Evolutionary conservation across 768 basidiomycete species (phyloP).

Genomic region (Russula sp.): DNA sequence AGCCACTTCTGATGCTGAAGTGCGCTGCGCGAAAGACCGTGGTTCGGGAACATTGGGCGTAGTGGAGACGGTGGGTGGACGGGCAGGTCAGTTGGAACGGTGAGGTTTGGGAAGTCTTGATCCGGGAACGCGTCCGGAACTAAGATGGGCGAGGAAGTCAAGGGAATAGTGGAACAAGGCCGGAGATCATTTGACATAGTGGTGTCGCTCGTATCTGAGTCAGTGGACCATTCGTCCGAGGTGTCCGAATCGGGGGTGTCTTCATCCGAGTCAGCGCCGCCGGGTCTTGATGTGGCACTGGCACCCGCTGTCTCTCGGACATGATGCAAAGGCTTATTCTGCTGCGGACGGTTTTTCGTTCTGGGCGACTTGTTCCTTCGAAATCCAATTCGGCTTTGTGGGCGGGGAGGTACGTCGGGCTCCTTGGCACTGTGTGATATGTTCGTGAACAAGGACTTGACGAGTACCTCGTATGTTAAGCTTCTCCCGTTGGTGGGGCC

Average conservation of each 20-base stretch:
- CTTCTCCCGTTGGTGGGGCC: constrained; percentile 9
- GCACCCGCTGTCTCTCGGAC: neutral
- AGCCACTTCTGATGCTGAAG: constrained; percentile 59
- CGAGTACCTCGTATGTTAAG: constrained; percentile 25
- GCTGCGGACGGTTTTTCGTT: neutral
- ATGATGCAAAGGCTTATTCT: neutral
- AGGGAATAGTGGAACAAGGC: constrained; percentile 10
- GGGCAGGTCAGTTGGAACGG: constrained; percentile 10
- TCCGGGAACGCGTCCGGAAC: constrained; percentile 25
- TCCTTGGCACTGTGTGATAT: constrained; percentile 22
- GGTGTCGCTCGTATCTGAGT: constrained; percentile 27
- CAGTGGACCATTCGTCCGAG: constrained; percentile 31
- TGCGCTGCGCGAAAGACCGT: constrained; percentile 61
- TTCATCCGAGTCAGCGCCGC: constrained; percentile 19
- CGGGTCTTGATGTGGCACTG: neutral
- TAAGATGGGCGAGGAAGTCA: constrained; percentile 13
- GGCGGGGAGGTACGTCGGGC: constrained; percentile 26
- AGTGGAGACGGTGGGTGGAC: constrained; percentile 4
- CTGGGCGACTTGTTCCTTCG: constrained; percentile 3
- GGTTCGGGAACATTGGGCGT: constrained; percentile 38
- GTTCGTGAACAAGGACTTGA: constrained; percentile 30
- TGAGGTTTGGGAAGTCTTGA: neutral
- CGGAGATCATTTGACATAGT: constrained; percentile 6
- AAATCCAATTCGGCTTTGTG: constrained; percentile 31
- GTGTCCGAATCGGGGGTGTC: constrained; percentile 28